Evolutionary conservation across 768 basidiomycete species (phyloP).

Genomic region (Lactarius psammicola): DNA sequence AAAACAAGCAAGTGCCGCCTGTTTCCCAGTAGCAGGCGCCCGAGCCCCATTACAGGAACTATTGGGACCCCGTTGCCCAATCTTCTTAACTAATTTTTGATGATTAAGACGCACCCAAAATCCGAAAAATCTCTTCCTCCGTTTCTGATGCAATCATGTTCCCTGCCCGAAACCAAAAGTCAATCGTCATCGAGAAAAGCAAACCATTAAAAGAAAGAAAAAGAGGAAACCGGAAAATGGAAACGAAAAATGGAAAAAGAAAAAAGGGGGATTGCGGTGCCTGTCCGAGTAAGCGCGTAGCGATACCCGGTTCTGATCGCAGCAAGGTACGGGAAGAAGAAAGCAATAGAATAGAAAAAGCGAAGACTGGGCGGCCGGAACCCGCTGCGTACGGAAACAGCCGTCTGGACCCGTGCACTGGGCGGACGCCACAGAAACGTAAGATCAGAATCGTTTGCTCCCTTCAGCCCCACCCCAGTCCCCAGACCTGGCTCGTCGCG

Average conservation of each 20-base stretch:
- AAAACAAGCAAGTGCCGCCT: slow-evolving; percentile 11
- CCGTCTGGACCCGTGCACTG: slow-evolving; percentile 10
- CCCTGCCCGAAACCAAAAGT: slow-evolving; percentile 41
- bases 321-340: slow-evolving; percentile 23
- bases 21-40: slow-evolving; percentile 13
- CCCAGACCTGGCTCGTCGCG: slow-evolving; percentile 7
- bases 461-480: not conserved
- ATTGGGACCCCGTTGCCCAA: not conserved
- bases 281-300: slow-evolving; percentile 13
- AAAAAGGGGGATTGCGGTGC: slow-evolving; percentile 14
- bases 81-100: not conserved
- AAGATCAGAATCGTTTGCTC: slow-evolving; percentile 7
- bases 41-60: not conserved
- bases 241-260: slow-evolving; percentile 2
- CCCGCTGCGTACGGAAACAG: slow-evolving; percentile 16
- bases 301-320: slow-evolving; percentile 24
- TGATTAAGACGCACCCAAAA: slow-evolving; percentile 46
- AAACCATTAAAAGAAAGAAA: not conserved
- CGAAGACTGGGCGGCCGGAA: slow-evolving; percentile 21
- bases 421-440: slow-evolving; percentile 18
- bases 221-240: not conserved
- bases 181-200: not conserved
- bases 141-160: slow-evolving; percentile 74
- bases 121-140: slow-evolving; percentile 82
- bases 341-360: slow-evolving; percentile 8